These are phyloP conservation scores for Metschnikowia lochheadii DNA, from an alignment of 805 yeast genomes.

Conservation along the genomic window DNA sequence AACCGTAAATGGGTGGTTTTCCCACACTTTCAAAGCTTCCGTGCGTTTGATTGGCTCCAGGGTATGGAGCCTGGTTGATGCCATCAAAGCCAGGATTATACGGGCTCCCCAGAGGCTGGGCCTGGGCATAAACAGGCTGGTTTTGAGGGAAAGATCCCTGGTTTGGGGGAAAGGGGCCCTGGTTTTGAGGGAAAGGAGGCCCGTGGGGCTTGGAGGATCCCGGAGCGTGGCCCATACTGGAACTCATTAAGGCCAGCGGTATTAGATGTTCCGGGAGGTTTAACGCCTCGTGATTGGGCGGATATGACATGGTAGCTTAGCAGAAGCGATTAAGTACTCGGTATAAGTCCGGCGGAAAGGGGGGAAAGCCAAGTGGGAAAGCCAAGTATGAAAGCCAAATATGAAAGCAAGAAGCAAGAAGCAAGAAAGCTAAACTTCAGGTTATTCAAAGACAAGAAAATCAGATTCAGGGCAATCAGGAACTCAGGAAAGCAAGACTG, in stretches of 20 bases:
- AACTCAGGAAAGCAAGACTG: too few relatives aligned
- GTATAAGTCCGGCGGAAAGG: too few relatives aligned
- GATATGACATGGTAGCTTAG: slow-evolving; percentile 2
- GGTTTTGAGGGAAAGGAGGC: too few relatives aligned
- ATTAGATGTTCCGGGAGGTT: slow-evolving; percentile 27
- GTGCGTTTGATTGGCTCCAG: neutral
- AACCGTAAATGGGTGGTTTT: neutral
- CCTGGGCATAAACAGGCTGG: neutral
- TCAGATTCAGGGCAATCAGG: too few relatives aligned
- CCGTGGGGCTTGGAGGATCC: neutral
- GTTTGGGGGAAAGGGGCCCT: too few relatives aligned
- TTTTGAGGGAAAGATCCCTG: too few relatives aligned
- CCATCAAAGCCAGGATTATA: neutral
- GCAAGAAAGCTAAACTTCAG: too few relatives aligned
- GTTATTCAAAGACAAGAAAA: too few relatives aligned
- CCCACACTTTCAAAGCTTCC: neutral
- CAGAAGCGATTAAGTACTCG: neutral
- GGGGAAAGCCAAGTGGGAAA: too few relatives aligned
- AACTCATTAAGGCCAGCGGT: slow-evolving; percentile 21
- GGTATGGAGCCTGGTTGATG: neutral
- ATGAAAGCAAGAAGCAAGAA: too few relatives aligned
- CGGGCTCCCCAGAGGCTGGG: neutral
- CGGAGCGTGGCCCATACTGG: neutral
- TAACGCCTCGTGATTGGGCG: slow-evolving; percentile 18
- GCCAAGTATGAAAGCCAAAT: too few relatives aligned